phyloP scores from a whole-genome alignment of 257 asterid genomes.

The Voacanga thouarsii region DNA sequence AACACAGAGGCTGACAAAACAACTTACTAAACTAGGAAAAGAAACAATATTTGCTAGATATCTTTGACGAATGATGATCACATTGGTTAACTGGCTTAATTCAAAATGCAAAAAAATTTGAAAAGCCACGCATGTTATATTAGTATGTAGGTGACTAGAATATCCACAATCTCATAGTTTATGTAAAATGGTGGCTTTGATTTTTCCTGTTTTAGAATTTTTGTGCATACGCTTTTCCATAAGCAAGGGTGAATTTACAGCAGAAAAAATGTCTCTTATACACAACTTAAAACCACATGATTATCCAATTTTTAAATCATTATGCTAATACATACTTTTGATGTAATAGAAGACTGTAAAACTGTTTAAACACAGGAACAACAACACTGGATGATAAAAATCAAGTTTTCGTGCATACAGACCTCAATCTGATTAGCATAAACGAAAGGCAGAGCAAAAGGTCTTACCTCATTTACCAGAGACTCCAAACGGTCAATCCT shows the following conservation, averaged over 20 bases:
- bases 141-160: not conserved
- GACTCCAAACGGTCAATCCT: conserved; percentile 96
- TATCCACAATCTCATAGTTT: not conserved
- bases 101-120: not conserved
- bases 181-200: not conserved
- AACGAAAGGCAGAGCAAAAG: not conserved
- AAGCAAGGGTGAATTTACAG: not conserved
- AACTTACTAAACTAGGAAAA: not conserved
- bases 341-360: not conserved
- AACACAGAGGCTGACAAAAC: not conserved
- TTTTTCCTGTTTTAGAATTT: not conserved
- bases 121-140: not conserved
- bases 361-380: not conserved
- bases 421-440: not conserved
- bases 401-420: not conserved
- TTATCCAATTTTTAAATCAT: not conserved
- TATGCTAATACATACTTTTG: not conserved
- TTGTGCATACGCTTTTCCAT: not conserved
- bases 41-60: not conserved
- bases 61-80: not conserved
- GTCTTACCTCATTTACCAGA: conserved; percentile 77
- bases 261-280: not conserved
- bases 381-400: not conserved
- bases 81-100: not conserved
- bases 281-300: not conserved